phyloP scores from a whole-genome alignment of 2,329 filamentous ascomycete genomes.

The Ascocoryne sarcoides region DNA sequence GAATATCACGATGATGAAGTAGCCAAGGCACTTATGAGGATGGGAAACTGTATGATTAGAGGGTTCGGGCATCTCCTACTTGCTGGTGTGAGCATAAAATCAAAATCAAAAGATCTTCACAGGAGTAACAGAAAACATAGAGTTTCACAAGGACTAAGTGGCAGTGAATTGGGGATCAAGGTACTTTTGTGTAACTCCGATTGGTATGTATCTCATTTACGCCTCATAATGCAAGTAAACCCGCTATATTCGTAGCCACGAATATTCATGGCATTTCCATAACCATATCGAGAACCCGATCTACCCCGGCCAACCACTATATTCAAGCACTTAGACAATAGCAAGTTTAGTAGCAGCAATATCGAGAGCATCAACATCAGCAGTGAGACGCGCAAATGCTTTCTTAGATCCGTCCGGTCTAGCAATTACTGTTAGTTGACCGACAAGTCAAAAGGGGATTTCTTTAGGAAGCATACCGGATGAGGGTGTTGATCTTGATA shows the following conservation, averaged over 20 bases:
- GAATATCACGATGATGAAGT: too few relatives aligned
- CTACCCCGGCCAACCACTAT: slow-evolving; percentile 34
- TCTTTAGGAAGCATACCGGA: slow-evolving; percentile 85
- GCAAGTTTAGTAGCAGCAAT: slow-evolving; percentile 98
- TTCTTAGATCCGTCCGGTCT: slow-evolving; percentile 98
- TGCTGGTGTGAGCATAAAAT: too few relatives aligned
- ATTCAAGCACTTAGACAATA: slow-evolving; percentile 67
- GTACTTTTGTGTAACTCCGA: slow-evolving; percentile 22
- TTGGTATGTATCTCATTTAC: slow-evolving; percentile 27
- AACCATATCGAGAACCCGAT: slow-evolving; percentile 20
- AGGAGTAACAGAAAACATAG: too few relatives aligned
- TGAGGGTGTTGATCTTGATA: slow-evolving; percentile 98
- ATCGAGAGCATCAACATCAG: slow-evolving; percentile 96
- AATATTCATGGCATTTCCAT: slow-evolving; percentile 15
- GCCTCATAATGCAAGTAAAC: slow-evolving; percentile 27
- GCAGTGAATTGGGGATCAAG: slow-evolving; percentile 12
- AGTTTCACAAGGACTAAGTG: too few relatives aligned
- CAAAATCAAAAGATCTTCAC: too few relatives aligned
- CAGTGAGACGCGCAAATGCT: slow-evolving; percentile 90
- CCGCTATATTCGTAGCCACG: slow-evolving; percentile 20
- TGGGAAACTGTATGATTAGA: slow-evolving; percentile 6
- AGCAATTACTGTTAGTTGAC: too few relatives aligned
- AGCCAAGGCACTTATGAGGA: too few relatives aligned
- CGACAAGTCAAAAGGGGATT: too few relatives aligned
- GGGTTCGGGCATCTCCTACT: too few relatives aligned